Percentiles rank a stretch among this genome's conserved stretches.
Conservation (phyloP, 768 basidiomycete species). For the Chiua virens region DNA sequence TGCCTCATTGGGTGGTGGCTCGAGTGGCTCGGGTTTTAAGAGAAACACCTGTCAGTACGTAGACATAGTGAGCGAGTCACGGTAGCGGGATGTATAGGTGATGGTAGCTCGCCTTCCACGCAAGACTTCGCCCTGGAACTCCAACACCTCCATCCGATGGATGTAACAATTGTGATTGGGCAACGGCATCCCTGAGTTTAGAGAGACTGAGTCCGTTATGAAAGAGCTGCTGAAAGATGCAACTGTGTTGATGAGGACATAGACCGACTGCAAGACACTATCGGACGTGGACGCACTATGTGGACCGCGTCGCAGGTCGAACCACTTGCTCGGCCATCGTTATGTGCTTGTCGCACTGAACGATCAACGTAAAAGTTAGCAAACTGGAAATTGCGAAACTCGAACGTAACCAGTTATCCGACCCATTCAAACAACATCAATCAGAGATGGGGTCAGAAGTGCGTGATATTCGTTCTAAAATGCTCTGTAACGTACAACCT, state of each 20-base stretch:
- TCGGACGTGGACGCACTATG: slow-evolving; percentile 21
- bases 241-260: slow-evolving; percentile 28
- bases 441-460: not conserved
- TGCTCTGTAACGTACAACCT: slow-evolving; percentile 33
- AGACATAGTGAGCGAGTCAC: slow-evolving; percentile 16
- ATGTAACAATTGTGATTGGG: slow-evolving; percentile 59
- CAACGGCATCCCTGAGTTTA: slow-evolving; percentile 65
- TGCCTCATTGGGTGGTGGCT: slow-evolving; percentile 42
- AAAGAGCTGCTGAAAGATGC: slow-evolving; percentile 48
- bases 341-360: not conserved
- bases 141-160: slow-evolving; percentile 42
- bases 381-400: not conserved
- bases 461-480: slow-evolving; percentile 25
- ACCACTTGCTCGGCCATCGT: slow-evolving; percentile 27
- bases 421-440: too few relatives aligned
- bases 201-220: slow-evolving; percentile 53
- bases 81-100: slow-evolving; percentile 12
- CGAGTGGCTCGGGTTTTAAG: slow-evolving; percentile 62
- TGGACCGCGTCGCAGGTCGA: slow-evolving; percentile 24
- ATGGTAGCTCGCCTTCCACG: slow-evolving; percentile 67
- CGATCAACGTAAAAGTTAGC: not conserved
- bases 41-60: slow-evolving; percentile 61
- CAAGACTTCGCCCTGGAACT: slow-evolving; percentile 74
- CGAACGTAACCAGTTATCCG: not conserved
- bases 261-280: not conserved